phyloP scores from a whole-genome alignment of 2,329 filamentous ascomycete species.

The Cladosporium sp. region DNA sequence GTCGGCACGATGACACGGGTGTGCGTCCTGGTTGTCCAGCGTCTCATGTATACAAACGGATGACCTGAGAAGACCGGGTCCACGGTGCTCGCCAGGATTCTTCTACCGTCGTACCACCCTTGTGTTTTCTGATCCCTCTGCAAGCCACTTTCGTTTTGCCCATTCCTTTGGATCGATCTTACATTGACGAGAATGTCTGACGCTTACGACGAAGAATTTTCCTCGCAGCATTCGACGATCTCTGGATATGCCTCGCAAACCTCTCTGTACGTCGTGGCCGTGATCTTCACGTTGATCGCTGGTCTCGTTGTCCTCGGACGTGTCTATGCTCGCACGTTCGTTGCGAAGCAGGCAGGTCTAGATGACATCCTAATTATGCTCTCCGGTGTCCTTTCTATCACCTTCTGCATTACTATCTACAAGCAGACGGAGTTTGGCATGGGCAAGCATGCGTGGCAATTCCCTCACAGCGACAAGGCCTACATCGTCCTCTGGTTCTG shows the following conservation, averaged over 20 bases:
- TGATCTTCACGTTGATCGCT: neutral
- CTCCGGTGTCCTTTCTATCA: neutral
- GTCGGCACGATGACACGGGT: neutral
- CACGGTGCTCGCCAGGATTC: neutral
- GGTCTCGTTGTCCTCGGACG: neutral
- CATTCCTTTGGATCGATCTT: neutral
- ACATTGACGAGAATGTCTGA: neutral
- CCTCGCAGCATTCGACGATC: neutral
- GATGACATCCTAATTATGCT: neutral
- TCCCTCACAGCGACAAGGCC: neutral
- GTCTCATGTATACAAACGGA: neutral
- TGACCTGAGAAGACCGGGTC: neutral
- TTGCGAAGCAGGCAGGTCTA: neutral
- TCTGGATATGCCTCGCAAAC: neutral
- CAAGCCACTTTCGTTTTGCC: neutral
- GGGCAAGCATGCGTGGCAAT: neutral
- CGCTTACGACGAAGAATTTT: neutral
- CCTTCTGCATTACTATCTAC: neutral
- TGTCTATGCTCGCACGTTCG: neutral
- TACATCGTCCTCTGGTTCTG: slow-evolving; percentile 6
- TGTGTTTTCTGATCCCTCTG: neutral
- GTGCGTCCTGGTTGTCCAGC: neutral
- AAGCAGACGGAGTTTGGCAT: neutral
- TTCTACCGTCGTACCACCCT: neutral
- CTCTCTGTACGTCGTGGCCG: neutral